phyloP scores from a whole-genome alignment of 106 monocot species.

The Apostasia ramifera region DNA sequence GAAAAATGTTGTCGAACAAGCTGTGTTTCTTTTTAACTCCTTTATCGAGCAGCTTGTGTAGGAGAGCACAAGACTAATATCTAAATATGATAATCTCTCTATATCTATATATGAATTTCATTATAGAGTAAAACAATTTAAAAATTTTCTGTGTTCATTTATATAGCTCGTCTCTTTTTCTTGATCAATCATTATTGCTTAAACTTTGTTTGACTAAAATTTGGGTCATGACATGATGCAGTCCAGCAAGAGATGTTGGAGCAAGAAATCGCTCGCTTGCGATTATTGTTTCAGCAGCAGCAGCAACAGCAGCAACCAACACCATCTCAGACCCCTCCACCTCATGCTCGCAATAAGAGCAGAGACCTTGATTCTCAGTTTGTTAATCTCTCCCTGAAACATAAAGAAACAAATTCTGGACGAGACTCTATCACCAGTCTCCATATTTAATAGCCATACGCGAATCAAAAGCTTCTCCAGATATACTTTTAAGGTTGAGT shows the following conservation, averaged over 20 bases:
- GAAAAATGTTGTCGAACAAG: no score
- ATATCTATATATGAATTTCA: no score
- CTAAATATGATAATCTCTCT: no score
- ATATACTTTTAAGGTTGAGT: background rate
- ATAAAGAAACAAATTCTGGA: conserved; percentile 48
- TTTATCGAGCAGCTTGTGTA: no score
- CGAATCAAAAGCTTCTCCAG: background rate
- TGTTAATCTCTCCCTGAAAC: conserved; percentile 63
- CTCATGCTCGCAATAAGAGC: conserved; percentile 49
- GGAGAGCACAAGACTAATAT: no score
- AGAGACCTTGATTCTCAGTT: conserved; percentile 80
- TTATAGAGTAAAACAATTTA: no score
- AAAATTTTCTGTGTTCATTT: no score
- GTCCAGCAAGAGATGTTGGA: conserved; percentile 98
- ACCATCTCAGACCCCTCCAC: conserved; percentile 21
- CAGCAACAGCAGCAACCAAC: conserved; percentile 73
- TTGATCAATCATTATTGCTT: background rate
- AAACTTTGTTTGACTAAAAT: background rate
- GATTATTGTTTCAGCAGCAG: conserved; percentile 53
- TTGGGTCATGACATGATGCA: conserved; percentile 22
- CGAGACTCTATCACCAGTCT: conserved; percentile 31
- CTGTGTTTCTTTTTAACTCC: no score
- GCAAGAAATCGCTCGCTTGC: conserved; percentile 70
- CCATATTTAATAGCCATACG: conserved; percentile 16
- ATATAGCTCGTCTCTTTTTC: background rate